Conservation (phyloP, 2,329 filamentous ascomycete species). For the Exophiala lecanii-corni region DNA sequence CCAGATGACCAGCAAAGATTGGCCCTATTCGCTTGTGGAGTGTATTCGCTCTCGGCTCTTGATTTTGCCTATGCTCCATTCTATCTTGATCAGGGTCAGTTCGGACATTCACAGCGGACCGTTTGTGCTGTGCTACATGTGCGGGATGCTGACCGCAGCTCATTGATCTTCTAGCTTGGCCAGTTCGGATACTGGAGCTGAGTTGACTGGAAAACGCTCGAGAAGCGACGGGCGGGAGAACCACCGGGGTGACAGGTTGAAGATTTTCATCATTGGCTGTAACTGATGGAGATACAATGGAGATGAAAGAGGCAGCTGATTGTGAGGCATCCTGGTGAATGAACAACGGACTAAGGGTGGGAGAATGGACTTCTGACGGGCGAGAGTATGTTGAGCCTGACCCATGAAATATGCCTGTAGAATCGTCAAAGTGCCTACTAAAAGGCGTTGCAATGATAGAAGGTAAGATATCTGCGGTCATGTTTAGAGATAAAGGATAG, state of each 20-base stretch:
- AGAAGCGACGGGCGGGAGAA: not conserved
- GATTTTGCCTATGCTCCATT: not conserved
- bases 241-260: not conserved
- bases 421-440: slow-evolving; percentile 15
- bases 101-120: not conserved
- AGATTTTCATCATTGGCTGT: slow-evolving; percentile 15
- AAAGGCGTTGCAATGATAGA: slow-evolving; percentile 18
- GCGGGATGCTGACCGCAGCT: not conserved
- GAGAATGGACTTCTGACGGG: slow-evolving; percentile 3
- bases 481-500: slow-evolving; percentile 16
- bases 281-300: slow-evolving; percentile 10
- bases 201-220: slow-evolving; percentile 1
- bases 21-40: slow-evolving; percentile 1
- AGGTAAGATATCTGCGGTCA: slow-evolving; percentile 21
- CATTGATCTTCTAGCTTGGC: not conserved
- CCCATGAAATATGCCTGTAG: slow-evolving; percentile 11
- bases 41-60: not conserved
- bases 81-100: too few relatives aligned
- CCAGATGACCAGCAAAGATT: not conserved
- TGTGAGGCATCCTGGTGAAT: slow-evolving; percentile 12
- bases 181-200: not conserved
- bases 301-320: slow-evolving; percentile 14
- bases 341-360: slow-evolving; percentile 11
- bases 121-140: not conserved
- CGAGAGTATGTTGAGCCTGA: slow-evolving; percentile 7